Base-by-base conservation (phyloP, 2,329 filamentous ascomycete genomes). In the Phialemoniopsis sp. region DNA sequence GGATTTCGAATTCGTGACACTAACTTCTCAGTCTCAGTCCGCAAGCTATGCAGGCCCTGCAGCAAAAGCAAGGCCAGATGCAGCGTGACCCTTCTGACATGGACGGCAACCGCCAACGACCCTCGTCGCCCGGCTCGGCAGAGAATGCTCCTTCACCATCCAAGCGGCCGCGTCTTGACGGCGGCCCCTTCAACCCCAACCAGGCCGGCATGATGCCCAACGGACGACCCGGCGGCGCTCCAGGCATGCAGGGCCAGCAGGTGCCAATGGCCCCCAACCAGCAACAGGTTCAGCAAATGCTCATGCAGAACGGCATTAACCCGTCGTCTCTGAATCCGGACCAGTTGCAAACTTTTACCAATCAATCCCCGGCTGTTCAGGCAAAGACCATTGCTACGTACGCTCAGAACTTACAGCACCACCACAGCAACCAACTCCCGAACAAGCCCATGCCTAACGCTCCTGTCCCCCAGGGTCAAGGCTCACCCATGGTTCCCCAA, bases 111-210 rank as follows among this genome's bases (percentile, higher is more conserved):
- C 86, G 85, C 44, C 82, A 84, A 47, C 80, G 89, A 43, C 84
- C 89, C 19, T 82, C 84, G 42, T 95, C 91, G 28, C 91, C 91
- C 8, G 81, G 82, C 37, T 84, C 85, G 29, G 83, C 82, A 39
- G 90, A 96, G 38, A 93, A 93, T 55, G 89, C 88, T 18, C 89
- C 89, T 5, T 97, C 91, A 26, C 91, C 91, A 3, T 91, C 87
- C 46, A 97, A 97, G 70, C 80, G 90, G 55, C 87, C 83, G 42
- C 86, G 90, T 41, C 77, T 95, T 44, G 87, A 90, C 48, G 82
- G 84, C 55, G 78, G 74, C 28, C 74, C 75, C 9, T 89, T 88
- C 64, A 87, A 87, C 58, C 81, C 82, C 46, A 82, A 82, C 56
- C 85, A 83, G 52, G 67, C 67, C 41, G 72, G 66, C 46, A 85